Percentiles rank a stretch among this genome's conserved stretches.
phyloP scores from a whole-genome alignment of 352 stramenopile genomes.

The Phytophthora colocasiae region DNA sequence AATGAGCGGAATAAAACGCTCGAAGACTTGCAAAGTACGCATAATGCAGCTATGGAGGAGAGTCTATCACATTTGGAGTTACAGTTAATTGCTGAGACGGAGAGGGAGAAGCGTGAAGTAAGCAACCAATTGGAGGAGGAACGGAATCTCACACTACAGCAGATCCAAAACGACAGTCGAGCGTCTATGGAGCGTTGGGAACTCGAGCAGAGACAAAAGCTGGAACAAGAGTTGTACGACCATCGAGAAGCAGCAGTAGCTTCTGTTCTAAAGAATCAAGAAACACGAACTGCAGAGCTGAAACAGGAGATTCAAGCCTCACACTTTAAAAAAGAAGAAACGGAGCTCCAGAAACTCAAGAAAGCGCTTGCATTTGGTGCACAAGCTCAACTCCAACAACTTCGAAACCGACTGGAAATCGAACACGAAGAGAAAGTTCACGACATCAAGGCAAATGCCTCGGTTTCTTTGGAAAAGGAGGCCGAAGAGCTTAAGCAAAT shows the following conservation, averaged over 20 bases:
- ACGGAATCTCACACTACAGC: constrained; percentile 30
- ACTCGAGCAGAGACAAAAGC: constrained; percentile 45
- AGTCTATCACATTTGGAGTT: constrained; percentile 46
- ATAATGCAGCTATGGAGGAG: constrained; percentile 50
- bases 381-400: constrained; percentile 68
- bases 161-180: constrained; percentile 44
- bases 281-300: constrained; percentile 50
- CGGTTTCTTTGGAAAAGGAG: constrained; percentile 43
- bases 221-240: constrained; percentile 55
- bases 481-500: constrained; percentile 51
- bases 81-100: constrained; percentile 45
- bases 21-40: constrained; percentile 39
- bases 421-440: constrained; percentile 46
- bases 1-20: constrained; percentile 45
- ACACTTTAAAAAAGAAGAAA: constrained; percentile 46
- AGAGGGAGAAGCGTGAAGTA: constrained; percentile 42
- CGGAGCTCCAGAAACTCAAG: constrained; percentile 64
- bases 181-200: constrained; percentile 46
- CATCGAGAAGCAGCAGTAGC: constrained; percentile 47
- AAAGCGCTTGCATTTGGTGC: constrained; percentile 65
- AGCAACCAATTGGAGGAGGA: constrained; percentile 48
- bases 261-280: constrained; percentile 49
- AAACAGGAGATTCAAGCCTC: constrained; percentile 50
- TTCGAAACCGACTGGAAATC: constrained; percentile 50
- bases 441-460: constrained; percentile 37